Percentiles rank a stretch among this genome's conserved stretches.
Evolutionary conservation across 2,329 filamentous ascomycete species (phyloP).

Genomic region (Monosporascus cannonballus): DNA sequence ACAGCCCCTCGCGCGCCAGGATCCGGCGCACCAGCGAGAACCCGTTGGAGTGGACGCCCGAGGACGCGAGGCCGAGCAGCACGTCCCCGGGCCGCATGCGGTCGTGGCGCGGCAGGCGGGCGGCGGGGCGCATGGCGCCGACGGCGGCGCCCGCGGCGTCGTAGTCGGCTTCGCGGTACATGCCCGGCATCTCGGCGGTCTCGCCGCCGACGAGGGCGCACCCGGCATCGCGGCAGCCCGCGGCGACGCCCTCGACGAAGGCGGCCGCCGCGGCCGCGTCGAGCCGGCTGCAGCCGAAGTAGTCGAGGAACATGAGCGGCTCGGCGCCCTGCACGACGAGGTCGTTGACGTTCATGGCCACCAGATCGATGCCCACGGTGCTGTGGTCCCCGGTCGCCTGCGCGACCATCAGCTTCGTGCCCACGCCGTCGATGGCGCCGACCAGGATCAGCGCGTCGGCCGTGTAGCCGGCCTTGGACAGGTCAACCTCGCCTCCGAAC

Average conservation of each 20-base stretch:
- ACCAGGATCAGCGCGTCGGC: slow-evolving; percentile 71
- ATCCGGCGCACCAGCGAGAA: slow-evolving; percentile 95
- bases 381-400: slow-evolving; percentile 85
- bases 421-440: slow-evolving; percentile 93
- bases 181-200: slow-evolving; percentile 96
- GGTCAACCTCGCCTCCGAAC: slow-evolving; percentile 83
- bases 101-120: slow-evolving; percentile 68
- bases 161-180: slow-evolving; percentile 85
- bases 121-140: slow-evolving; percentile 66
- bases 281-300: slow-evolving; percentile 89
- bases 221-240: slow-evolving; percentile 76
- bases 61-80: slow-evolving; percentile 77
- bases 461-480: slow-evolving; percentile 66
- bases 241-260: slow-evolving; percentile 88
- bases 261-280: slow-evolving; percentile 69
- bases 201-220: slow-evolving; percentile 95
- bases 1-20: slow-evolving; percentile 64
- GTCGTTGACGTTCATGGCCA: slow-evolving; percentile 99
- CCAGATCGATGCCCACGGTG: slow-evolving; percentile 92
- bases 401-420: slow-evolving; percentile 94
- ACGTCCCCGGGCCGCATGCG: slow-evolving; percentile 79
- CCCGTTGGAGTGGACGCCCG: slow-evolving; percentile 90
- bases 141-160: slow-evolving; percentile 88
- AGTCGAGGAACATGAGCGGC: slow-evolving; percentile 94
- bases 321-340: slow-evolving; percentile 93